These are phyloP conservation scores for Anisogramma anomala DNA, from an alignment of 2,329 filamentous ascomycete species.

Conservation along the genomic window DNA sequence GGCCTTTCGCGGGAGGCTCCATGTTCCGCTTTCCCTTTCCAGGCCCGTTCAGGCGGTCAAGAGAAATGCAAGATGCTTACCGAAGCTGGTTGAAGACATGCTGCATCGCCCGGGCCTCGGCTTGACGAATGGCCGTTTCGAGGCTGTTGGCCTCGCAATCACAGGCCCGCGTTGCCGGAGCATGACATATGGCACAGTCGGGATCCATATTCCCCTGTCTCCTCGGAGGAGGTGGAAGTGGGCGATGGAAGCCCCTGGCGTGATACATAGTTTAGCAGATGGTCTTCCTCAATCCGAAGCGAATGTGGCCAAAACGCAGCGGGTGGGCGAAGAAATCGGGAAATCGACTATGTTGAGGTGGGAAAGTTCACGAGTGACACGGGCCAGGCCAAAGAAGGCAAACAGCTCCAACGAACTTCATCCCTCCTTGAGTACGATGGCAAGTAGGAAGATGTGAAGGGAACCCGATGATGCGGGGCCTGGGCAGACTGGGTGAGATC, in stretches of 20 bases:
- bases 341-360: no score
- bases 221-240: conserved; percentile 33
- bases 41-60: background rate
- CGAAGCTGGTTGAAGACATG: conserved; percentile 51
- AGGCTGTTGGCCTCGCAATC: conserved; percentile 57
- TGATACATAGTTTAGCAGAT: conserved; percentile 15
- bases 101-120: conserved; percentile 53
- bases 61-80: conserved; percentile 28
- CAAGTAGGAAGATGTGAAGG: conserved; percentile 13
- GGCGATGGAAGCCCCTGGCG: conserved; percentile 11
- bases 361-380: no score
- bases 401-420: conserved; percentile 27
- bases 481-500: no score
- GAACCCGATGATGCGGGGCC: no score
- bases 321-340: conserved; percentile 10
- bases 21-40: background rate
- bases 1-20: background rate
- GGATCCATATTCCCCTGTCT: conserved; percentile 54
- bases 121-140: conserved; percentile 50
- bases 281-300: conserved; percentile 21
- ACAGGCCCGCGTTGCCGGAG: conserved; percentile 46
- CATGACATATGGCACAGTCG: conserved; percentile 55
- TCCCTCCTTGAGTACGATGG: conserved; percentile 21
- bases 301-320: conserved; percentile 19
- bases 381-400: no score